Evolutionary conservation across 257 asterid genomes (phyloP).

Genomic region (Plantago elongata): DNA sequence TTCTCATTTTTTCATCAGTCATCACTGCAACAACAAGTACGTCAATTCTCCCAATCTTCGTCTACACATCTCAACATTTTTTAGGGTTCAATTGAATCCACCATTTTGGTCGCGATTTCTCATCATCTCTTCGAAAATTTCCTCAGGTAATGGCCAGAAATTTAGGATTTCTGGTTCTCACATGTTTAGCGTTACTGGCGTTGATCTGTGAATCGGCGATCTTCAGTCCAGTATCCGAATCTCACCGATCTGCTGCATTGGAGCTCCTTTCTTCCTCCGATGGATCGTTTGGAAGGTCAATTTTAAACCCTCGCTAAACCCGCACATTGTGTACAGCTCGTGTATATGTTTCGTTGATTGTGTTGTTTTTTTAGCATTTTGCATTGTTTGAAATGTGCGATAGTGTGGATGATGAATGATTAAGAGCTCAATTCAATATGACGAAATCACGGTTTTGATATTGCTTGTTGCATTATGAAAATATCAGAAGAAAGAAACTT

Average conservation of each 20-base stretch:
- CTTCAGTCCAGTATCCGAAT: conserved; percentile 65
- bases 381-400: no score
- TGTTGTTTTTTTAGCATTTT: not conserved
- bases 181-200: conserved; percentile 32
- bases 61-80: not conserved
- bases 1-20: no score
- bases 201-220: conserved; percentile 58
- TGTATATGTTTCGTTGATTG: not conserved
- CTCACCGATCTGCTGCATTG: conserved; percentile 87
- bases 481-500: no score
- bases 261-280: conserved; percentile 49
- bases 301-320: conserved; percentile 41
- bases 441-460: no score
- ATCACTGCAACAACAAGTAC: no score
- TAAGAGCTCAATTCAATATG: no score
- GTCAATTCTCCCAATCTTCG: no score
- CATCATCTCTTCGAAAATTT: not conserved
- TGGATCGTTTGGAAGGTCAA: conserved; percentile 70
- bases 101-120: not conserved
- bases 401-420: no score
- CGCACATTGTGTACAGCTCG: not conserved
- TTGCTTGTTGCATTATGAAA: no score
- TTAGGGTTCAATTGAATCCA: not conserved
- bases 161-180: conserved; percentile 43
- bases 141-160: conserved; percentile 44